A percentile compares a stretch with the other conserved stretches of the same genome.
These are phyloP conservation scores for Cladosporium sp. DNA, from an alignment of 2,329 filamentous ascomycete species.

Conservation along the genomic window DNA sequence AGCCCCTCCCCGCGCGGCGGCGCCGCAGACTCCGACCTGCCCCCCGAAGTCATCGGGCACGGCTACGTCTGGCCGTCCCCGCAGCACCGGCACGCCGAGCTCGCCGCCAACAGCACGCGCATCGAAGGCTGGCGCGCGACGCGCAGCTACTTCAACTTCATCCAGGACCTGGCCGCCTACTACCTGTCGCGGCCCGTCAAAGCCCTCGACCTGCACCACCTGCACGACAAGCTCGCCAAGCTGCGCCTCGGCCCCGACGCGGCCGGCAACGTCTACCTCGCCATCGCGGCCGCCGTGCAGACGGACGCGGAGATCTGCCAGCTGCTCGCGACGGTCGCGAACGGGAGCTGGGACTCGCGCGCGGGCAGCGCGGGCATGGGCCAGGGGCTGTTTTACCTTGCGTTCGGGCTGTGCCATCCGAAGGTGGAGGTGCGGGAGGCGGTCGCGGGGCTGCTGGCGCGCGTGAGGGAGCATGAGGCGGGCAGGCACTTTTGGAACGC, in stretches of 20 bases:
- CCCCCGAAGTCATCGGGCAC: conserved; percentile 53
- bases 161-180: conserved; percentile 41
- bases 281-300: conserved; percentile 59
- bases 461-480: conserved; percentile 79
- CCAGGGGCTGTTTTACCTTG: conserved; percentile 84
- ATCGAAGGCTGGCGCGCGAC: conserved; percentile 98
- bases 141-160: conserved; percentile 89
- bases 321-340: conserved; percentile 28
- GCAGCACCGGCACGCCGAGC: conserved; percentile 68
- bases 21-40: conserved; percentile 13
- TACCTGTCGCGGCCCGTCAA: conserved; percentile 53
- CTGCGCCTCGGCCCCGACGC: conserved; percentile 71
- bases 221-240: conserved; percentile 83
- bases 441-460: conserved; percentile 72
- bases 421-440: conserved; percentile 70
- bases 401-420: conserved; percentile 86
- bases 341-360: conserved; percentile 23
- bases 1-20: conserved; percentile 6
- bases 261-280: conserved; percentile 77
- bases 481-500: conserved; percentile 89
- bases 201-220: conserved; percentile 80
- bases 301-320: conserved; percentile 73
- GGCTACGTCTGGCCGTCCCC: conserved; percentile 95
- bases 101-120: conserved; percentile 83
- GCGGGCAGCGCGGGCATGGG: conserved; percentile 15